Conservation (phyloP, 192 early-diverging fungal species). For the Entomortierella lignicola region DNA sequence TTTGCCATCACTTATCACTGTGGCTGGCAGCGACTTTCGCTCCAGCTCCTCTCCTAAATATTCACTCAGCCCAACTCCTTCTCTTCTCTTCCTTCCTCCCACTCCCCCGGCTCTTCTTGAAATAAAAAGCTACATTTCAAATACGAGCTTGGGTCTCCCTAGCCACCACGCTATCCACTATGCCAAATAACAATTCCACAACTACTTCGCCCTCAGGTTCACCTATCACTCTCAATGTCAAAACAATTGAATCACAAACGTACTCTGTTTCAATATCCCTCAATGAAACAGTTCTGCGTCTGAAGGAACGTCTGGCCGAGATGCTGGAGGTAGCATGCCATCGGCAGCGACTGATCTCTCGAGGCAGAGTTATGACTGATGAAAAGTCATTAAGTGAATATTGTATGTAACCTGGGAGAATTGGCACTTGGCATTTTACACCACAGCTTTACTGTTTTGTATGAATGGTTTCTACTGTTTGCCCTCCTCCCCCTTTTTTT, state of each 20-base stretch:
- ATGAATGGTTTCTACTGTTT: too few relatives aligned
- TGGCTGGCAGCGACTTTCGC: constrained; percentile 7
- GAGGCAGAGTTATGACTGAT: constrained; percentile 58
- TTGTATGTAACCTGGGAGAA: constrained; percentile 42
- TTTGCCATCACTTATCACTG: constrained; percentile 23
- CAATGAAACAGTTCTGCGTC: constrained; percentile 54
- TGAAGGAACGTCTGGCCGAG: constrained; percentile 56
- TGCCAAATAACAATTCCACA: neutral
- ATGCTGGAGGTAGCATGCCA: constrained; percentile 54
- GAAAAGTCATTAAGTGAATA: constrained; percentile 58
- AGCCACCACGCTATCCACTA: constrained; percentile 2
- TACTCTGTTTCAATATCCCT: constrained; percentile 52
- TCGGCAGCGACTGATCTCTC: constrained; percentile 63
- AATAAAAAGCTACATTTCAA: neutral
- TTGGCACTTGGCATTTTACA: too few relatives aligned
- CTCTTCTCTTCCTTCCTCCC: neutral
- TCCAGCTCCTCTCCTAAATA: neutral
- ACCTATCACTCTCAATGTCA: constrained; percentile 43
- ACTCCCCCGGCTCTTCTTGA: neutral
- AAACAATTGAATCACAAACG: constrained; percentile 51
- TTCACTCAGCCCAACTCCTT: neutral
- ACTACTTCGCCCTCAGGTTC: constrained; percentile 1
- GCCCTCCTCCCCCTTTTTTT: too few relatives aligned
- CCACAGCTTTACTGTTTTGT: too few relatives aligned
- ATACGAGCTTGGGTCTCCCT: neutral